phyloP scores from a whole-genome alignment of 495 filamentous ascomycete genomes.

The Trichocladium uniseriatum region DNA sequence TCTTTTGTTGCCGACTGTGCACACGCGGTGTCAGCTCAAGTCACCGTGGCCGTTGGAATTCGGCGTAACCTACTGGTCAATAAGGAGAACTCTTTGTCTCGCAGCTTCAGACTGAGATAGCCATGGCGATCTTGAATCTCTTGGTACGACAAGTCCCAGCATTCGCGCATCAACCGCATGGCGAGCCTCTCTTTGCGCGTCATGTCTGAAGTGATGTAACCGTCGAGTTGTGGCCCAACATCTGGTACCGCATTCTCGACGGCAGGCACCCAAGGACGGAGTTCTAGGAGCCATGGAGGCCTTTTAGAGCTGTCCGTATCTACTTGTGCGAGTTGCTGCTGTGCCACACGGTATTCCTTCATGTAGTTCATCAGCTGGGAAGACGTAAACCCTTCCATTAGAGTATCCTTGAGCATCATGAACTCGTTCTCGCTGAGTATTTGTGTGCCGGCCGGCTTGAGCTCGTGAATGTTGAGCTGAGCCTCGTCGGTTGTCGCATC shows the following conservation, averaged over 20 bases:
- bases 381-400: constrained; percentile 35
- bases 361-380: constrained; percentile 36
- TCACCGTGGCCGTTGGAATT: background rate
- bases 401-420: constrained; percentile 24
- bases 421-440: constrained; percentile 30
- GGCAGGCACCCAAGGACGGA: constrained; percentile 26
- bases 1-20: constrained; percentile 26
- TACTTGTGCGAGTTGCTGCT: constrained; percentile 1
- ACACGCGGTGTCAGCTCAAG: background rate
- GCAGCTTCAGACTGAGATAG: constrained; percentile 25
- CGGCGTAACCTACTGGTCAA: constrained; percentile 27
- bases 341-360: constrained; percentile 3
- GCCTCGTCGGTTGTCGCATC: constrained; percentile 22
- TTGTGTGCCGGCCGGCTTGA: constrained; percentile 28
- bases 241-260: background rate
- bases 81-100: constrained; percentile 27
- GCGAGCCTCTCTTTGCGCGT: constrained; percentile 29
- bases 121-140: constrained; percentile 24
- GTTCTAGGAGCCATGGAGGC: constrained; percentile 24
- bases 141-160: constrained; percentile 31
- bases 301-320: background rate
- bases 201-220: constrained; percentile 19
- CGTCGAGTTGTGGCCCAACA: constrained; percentile 13
- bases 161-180: constrained; percentile 31
- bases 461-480: constrained; percentile 33